Evolutionary conservation across 1,284 basidiomycete species (phyloP).

Genomic region (Pseudozyma sp.): DNA sequence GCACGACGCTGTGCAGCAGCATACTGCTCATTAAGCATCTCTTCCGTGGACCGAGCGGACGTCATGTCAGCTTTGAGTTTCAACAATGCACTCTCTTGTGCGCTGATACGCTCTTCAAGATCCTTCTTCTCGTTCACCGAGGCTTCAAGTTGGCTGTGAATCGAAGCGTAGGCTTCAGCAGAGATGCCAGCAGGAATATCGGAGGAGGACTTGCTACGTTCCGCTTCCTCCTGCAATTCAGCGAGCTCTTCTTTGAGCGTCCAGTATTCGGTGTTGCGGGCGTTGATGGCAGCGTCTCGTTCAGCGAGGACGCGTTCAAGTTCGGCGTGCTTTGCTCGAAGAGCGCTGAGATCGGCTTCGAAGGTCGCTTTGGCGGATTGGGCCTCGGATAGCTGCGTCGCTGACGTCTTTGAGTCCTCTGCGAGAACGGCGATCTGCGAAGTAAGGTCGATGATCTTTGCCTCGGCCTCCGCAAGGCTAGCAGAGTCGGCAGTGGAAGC

Average conservation of each 20-base stretch:
- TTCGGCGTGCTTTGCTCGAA: slow-evolving; percentile 5
- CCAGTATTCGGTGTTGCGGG: slow-evolving; percentile 53
- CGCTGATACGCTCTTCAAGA: background rate
- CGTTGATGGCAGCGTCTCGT: slow-evolving; percentile 18
- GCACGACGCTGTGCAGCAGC: slow-evolving; percentile 17
- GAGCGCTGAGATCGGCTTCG: background rate
- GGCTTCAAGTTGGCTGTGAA: slow-evolving; percentile 1
- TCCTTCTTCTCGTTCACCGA: background rate
- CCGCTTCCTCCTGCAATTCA: slow-evolving; percentile 47
- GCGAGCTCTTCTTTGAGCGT: slow-evolving; percentile 56
- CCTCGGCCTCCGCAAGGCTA: background rate
- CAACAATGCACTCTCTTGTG: slow-evolving; percentile 23
- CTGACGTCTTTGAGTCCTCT: background rate
- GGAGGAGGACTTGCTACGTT: slow-evolving; percentile 10
- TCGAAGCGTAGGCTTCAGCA: background rate
- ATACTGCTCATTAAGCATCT: slow-evolving; percentile 40
- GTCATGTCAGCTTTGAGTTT: slow-evolving; percentile 21
- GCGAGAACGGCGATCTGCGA: background rate
- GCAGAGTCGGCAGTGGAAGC: background rate
- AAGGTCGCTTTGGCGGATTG: background rate
- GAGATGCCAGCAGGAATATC: background rate
- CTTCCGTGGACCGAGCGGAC: slow-evolving; percentile 28
- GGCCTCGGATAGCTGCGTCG: background rate
- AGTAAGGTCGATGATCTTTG: background rate
- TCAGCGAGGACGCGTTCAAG: slow-evolving; percentile 19